Percentiles rank a stretch among this genome's conserved stretches.
Conservation (phyloP, 2,329 filamentous ascomycete species). For the Neurospora crassa region DNA sequence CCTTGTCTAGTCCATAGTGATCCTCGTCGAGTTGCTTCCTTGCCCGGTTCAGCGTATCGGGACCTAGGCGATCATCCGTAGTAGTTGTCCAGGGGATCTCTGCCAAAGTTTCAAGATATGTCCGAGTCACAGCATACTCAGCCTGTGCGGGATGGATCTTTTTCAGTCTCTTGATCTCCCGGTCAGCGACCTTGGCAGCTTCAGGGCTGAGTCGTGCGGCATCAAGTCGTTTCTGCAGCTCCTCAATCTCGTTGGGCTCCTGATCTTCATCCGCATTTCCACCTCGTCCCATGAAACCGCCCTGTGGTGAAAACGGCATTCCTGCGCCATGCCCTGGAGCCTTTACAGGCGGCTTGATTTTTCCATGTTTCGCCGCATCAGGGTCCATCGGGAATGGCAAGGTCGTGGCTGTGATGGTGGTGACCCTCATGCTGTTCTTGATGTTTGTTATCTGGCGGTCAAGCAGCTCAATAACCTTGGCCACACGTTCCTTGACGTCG, state of each 20-base stretch:
- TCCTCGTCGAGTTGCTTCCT: slow-evolving; percentile 89
- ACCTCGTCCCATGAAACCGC: slow-evolving; percentile 22
- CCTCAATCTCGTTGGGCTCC: slow-evolving; percentile 81
- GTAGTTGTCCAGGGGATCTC: slow-evolving; percentile 87
- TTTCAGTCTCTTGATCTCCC: slow-evolving; percentile 76
- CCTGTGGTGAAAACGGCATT: slow-evolving; percentile 19
- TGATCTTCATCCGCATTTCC: slow-evolving; percentile 57
- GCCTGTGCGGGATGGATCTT: slow-evolving; percentile 97
- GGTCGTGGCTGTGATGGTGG: slow-evolving; percentile 60
- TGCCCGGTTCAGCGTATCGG: slow-evolving; percentile 67
- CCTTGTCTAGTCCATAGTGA: slow-evolving; percentile 91
- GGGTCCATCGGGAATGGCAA: slow-evolving; percentile 51
- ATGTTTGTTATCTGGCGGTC: slow-evolving; percentile 74
- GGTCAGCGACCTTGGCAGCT: slow-evolving; percentile 79
- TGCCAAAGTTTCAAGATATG: slow-evolving; percentile 85
- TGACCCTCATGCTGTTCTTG: slow-evolving; percentile 80
- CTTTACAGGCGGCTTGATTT: slow-evolving; percentile 17
- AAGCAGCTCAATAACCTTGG: slow-evolving; percentile 74
- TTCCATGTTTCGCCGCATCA: slow-evolving; percentile 34
- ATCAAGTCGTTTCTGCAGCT: slow-evolving; percentile 80
- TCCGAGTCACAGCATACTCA: slow-evolving; percentile 87
- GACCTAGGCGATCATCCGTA: slow-evolving; percentile 78
- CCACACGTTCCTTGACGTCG: slow-evolving; percentile 67
- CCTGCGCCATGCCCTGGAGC: slow-evolving; percentile 15
- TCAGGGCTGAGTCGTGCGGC: slow-evolving; percentile 74